phyloP scores from a whole-genome alignment of 2,329 filamentous ascomycete genomes.

The Plectosphaerella cucumerina region DNA sequence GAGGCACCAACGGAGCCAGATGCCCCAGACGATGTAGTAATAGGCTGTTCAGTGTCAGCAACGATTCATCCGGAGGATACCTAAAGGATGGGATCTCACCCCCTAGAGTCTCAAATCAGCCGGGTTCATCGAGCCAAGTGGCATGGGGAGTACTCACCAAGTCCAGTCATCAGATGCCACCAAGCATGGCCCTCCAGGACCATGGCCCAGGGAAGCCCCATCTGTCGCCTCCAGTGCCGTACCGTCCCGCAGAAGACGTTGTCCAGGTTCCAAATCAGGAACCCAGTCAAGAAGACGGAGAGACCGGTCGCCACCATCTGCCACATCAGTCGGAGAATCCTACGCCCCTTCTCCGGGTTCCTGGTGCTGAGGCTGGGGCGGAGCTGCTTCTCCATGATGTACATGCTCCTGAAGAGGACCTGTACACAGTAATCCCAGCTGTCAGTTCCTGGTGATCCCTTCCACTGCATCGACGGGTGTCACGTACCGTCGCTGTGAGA shows the following conservation, averaged over 20 bases:
- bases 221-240: slow-evolving; percentile 58
- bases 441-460: neutral
- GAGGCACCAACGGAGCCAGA: slow-evolving; percentile 75
- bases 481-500: slow-evolving; percentile 53
- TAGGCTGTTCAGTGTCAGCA: slow-evolving; percentile 49
- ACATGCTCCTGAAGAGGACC: slow-evolving; percentile 70
- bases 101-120: neutral
- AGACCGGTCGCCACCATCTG: slow-evolving; percentile 61
- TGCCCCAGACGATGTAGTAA: slow-evolving; percentile 78
- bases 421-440: neutral
- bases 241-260: slow-evolving; percentile 69
- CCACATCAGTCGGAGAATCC: slow-evolving; percentile 64
- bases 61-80: neutral
- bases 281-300: slow-evolving; percentile 68
- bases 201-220: slow-evolving; percentile 77
- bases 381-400: slow-evolving; percentile 59
- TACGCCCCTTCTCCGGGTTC: slow-evolving; percentile 44
- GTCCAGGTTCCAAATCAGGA: slow-evolving; percentile 74
- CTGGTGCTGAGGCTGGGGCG: slow-evolving; percentile 40
- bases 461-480: neutral
- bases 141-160: slow-evolving; percentile 39
- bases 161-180: slow-evolving; percentile 77
- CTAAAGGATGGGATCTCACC: too few species aligned
- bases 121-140: neutral
- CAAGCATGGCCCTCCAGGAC: slow-evolving; percentile 56